phyloP scores from a whole-genome alignment of 176 grass and related monocot species.

The Phragmites australis region DNA sequence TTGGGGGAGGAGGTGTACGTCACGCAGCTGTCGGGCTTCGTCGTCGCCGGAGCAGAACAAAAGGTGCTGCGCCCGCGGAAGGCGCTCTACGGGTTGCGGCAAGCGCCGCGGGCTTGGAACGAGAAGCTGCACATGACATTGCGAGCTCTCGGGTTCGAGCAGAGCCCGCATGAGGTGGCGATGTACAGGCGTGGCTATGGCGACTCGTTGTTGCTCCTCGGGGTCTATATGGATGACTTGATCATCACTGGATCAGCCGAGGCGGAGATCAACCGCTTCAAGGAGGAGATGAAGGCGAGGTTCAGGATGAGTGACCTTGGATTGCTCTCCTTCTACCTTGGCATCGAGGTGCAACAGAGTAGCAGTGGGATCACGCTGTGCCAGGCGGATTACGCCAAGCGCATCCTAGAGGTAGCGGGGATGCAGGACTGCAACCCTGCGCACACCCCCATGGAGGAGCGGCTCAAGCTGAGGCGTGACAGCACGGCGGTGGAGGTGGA shows the following conservation, averaged over 20 bases:
- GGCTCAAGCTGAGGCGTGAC: neutral
- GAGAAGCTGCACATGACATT: too few species aligned
- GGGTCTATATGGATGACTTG: neutral
- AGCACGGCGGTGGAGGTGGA: neutral
- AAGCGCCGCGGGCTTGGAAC: too few species aligned
- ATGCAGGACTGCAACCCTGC: neutral
- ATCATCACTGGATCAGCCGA: neutral
- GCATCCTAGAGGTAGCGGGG: neutral
- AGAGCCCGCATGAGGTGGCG: neutral
- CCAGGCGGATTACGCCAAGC: neutral
- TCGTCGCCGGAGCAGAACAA: neutral
- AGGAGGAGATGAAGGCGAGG: neutral
- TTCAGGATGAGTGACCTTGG: neutral
- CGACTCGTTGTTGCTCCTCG: neutral
- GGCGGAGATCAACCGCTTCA: neutral
- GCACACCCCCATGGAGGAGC: neutral
- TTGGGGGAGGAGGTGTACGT: neutral
- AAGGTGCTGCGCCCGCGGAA: neutral
- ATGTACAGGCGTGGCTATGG: neutral
- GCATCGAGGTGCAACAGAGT: neutral
- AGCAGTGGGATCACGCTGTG: neutral
- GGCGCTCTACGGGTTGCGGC: neutral
- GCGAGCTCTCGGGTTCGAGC: neutral
- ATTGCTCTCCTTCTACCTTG: neutral
- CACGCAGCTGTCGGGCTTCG: neutral